Percentiles rank a stretch among this genome's conserved stretches.
phyloP scores from a whole-genome alignment of 1,284 basidiomycete genomes.

The Heterobasidion parviporum region DNA sequence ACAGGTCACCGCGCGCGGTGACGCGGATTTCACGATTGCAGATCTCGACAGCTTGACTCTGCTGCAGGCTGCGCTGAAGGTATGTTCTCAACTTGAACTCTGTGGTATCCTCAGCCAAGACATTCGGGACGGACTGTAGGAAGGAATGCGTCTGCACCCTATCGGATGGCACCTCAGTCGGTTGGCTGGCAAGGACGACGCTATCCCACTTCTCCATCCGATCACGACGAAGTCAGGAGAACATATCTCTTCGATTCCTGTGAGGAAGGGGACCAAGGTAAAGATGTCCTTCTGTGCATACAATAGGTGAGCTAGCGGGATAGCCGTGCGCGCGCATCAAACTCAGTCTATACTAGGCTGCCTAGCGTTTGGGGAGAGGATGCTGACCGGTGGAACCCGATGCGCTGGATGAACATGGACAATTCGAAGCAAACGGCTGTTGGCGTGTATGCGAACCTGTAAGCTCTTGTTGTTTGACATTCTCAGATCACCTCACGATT shows the following conservation, averaged over 20 bases:
- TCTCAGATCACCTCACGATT: neutral
- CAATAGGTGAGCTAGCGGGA: constrained; percentile 19
- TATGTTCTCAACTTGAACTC: neutral
- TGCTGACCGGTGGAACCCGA: constrained; percentile 41
- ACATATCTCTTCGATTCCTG: constrained; percentile 21
- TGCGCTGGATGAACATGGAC: constrained; percentile 35
- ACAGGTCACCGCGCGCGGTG: constrained; percentile 41
- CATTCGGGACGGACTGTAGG: constrained; percentile 14
- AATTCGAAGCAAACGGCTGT: constrained; percentile 27
- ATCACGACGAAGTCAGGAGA: constrained; percentile 23
- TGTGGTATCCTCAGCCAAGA: neutral
- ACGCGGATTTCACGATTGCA: constrained; percentile 16
- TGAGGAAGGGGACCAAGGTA: constrained; percentile 29
- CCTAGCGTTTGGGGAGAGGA: constrained; percentile 39
- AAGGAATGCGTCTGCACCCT: constrained; percentile 31
- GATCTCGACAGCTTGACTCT: constrained; percentile 51
- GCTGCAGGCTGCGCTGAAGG: constrained; percentile 15
- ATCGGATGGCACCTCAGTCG: constrained; percentile 22
- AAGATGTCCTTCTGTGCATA: constrained; percentile 21
- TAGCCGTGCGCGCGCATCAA: neutral
- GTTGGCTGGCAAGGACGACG: constrained; percentile 22
- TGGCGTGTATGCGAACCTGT: constrained; percentile 47
- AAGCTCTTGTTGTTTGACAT: constrained; percentile 12
- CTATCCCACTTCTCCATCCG: constrained; percentile 29
- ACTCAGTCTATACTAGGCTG: constrained; percentile 13